phyloP scores from a whole-genome alignment of 2,329 filamentous ascomycete genomes.

The Cucurbitaria berberidis region DNA sequence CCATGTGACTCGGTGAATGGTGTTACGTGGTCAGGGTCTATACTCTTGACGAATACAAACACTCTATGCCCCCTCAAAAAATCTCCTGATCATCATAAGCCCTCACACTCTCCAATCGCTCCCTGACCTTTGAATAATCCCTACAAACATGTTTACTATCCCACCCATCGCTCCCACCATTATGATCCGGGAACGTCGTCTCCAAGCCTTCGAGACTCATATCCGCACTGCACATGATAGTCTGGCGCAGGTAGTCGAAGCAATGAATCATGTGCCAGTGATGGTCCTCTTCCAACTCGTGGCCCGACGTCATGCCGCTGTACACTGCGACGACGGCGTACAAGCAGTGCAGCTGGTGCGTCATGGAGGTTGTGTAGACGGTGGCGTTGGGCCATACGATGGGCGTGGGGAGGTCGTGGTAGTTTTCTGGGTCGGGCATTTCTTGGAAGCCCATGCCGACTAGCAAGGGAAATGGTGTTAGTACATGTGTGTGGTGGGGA shows the following conservation, averaged over 20 bases:
- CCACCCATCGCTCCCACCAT: conserved; percentile 46
- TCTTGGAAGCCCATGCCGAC: conserved; percentile 45
- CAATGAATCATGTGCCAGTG: conserved; percentile 49
- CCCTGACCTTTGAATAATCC: conserved; percentile 21
- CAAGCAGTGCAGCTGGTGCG: conserved; percentile 44
- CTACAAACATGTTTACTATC: conserved; percentile 42
- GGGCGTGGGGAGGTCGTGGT: conserved; percentile 43
- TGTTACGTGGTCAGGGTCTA: no score
- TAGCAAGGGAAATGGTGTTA: conserved; percentile 1
- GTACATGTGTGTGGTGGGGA: not conserved
- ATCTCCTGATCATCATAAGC: conserved; percentile 46
- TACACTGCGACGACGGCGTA: conserved; percentile 44
- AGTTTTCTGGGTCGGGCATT: conserved; percentile 33
- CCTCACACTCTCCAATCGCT: conserved; percentile 34
- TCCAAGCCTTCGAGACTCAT: conserved; percentile 41
- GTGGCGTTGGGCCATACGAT: conserved; percentile 43
- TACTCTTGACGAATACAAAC: not conserved
- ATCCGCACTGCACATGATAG: conserved; percentile 43
- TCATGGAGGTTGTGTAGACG: conserved; percentile 45
- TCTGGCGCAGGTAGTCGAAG: conserved; percentile 47
- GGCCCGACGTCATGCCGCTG: conserved; percentile 32
- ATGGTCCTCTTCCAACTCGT: conserved; percentile 40
- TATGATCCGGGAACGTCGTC: conserved; percentile 45
- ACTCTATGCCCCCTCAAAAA: conserved; percentile 20
- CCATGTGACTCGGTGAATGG: no score